phyloP scores from a whole-genome alignment of 768 basidiomycete species.

The Auricularia sp. region DNA sequence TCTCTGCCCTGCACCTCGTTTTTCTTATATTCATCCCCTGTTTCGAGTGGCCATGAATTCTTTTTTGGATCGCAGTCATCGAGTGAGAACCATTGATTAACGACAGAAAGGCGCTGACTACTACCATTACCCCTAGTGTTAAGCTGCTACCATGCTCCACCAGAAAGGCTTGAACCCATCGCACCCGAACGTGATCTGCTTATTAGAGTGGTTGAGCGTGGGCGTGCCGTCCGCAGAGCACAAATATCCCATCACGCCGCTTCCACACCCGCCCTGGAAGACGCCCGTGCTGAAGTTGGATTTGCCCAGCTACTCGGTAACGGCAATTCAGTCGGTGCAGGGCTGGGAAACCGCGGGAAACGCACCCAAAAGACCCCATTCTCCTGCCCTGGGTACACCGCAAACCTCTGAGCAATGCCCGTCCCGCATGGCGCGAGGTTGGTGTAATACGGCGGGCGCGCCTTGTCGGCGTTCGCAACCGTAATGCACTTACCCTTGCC shows the following conservation, averaged over 20 bases:
- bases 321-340: too few species aligned
- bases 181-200: not conserved
- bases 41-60: too few species aligned
- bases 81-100: not conserved
- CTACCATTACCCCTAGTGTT: not conserved
- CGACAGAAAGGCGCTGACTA: not conserved
- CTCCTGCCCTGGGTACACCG: not conserved
- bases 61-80: too few species aligned
- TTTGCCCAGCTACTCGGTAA: not conserved
- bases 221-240: not conserved
- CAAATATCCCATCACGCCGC: not conserved
- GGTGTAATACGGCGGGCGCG: not conserved
- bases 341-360: too few species aligned
- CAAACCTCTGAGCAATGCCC: not conserved
- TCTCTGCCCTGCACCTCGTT: too few species aligned
- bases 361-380: not conserved
- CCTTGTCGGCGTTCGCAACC: not conserved
- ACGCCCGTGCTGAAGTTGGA: not conserved
- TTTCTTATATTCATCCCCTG: too few species aligned
- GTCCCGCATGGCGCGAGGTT: not conserved
- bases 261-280: not conserved
- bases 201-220: not conserved
- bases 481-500: not conserved
- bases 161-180: not conserved
- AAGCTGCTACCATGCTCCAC: not conserved